A percentile compares a stretch with the other conserved stretches of the same genome.
phyloP scores from a whole-genome alignment of 2,329 filamentous ascomycete species.

The Diaporthe australafricana region DNA sequence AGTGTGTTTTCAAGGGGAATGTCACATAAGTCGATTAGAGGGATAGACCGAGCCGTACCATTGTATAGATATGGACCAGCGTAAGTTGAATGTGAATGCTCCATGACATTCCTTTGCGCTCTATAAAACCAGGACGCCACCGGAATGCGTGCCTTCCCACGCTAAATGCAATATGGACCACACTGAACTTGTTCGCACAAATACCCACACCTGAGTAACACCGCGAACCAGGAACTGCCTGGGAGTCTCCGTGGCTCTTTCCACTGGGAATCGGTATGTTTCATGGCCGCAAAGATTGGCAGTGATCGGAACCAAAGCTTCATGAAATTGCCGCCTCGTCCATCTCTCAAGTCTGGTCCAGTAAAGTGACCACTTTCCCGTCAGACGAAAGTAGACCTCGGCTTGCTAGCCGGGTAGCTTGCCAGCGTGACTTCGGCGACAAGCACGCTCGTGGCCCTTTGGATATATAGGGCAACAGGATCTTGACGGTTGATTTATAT shows the following conservation, averaged over 20 bases:
- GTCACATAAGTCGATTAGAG: background rate
- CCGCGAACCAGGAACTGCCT: background rate
- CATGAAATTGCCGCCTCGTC: background rate
- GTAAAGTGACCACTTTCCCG: background rate
- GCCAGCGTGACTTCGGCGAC: background rate
- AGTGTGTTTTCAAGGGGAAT: background rate
- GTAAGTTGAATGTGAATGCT: background rate
- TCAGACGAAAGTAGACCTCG: background rate
- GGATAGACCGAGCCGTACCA: background rate
- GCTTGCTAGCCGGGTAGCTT: background rate
- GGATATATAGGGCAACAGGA: background rate
- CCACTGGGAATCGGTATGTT: background rate
- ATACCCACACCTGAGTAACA: background rate
- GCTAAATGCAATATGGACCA: conserved; percentile 11
- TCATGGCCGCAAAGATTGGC: background rate
- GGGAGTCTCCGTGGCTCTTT: background rate
- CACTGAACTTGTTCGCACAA: background rate
- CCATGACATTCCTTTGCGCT: conserved; percentile 10
- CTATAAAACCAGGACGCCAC: conserved; percentile 19
- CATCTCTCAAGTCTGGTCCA: background rate
- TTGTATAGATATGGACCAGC: background rate
- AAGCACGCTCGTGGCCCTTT: background rate
- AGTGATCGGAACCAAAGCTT: background rate
- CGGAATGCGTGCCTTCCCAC: conserved; percentile 17
- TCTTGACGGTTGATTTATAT: background rate